Base-by-base conservation (phyloP, 2,329 filamentous ascomycete species). In the Fusarium nygamai region DNA sequence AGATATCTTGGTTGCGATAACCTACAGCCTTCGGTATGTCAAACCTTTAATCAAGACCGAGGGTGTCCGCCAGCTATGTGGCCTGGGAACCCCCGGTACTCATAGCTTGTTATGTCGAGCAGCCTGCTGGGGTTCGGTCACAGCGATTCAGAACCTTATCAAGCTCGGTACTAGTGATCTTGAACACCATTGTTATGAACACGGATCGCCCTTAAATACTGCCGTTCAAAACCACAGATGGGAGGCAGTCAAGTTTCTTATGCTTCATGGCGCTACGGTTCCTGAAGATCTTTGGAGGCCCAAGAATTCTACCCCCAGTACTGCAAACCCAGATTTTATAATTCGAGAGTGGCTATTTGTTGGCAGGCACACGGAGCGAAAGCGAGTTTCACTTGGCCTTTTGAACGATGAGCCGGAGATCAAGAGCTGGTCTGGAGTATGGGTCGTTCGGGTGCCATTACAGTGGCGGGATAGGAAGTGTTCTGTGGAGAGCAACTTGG, bases 41-140 rank as follows among this genome's bases (percentile, higher is more conserved):
- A 29, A 33, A 20, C 24, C 11, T 38, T 19, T 4, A 8, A n/a
- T 61, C 20, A n/a, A 6, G 1, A 22, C 3, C 13, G 20, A 20
- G 6, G 54, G 27, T 16, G 8, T 64, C 3, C 34, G 19, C 9
- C 19, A 41, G 5, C n/a, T 61, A 1, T 41, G 61, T 13, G 34
- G 20, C 8, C 29, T 48, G 13, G 13, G 6, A 41, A n/a, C 8
- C 1, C 5, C 4, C 0, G 54, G 43, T 8, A 19, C 12, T 6
- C 36, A 64, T 24, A 36, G 61, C 7, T 48, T 61, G 20, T 10
- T 61, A 1, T 64, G 43, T 4, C 29, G 29, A 50, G 61, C 61
- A 17, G 34, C 43, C 4, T 61, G 61, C 9, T 64, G 61, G 54
- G 20, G 43, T 5, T 48, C 54, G 3, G 29, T 48, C 3, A 11